Evolutionary conservation across 140 eudicot genomes (phyloP), one percentile per base, ranked within the genome.

Genomic region (Ambrosia hybrid): DNA sequence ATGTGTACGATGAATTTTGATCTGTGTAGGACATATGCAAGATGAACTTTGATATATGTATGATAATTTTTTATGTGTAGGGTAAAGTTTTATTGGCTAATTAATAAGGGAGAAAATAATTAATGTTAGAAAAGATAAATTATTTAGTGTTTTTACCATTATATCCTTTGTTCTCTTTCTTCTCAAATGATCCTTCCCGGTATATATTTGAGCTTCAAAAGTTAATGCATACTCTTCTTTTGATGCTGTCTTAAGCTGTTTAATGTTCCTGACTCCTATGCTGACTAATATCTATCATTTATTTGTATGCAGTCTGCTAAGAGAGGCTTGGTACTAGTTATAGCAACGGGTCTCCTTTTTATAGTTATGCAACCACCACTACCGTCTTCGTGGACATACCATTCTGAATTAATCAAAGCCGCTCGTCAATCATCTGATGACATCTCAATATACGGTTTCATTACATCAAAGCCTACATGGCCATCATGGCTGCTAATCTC

Each of bases 401-500:
- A 87, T 58, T 94, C 99, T 1, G 99, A 90, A 15, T 15, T 91
- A 45, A 88, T 94, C 52, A 91, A 79, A 85, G 87, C 92, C 36
- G 96, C 97, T 66, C 92, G 83, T 34, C 90, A 84, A 68, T 86
- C 99, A 51, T 81, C 96, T 0, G 99, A 94, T 76, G 99, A 94
- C 82, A 85, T 94, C 73, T 83, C 97, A 43, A 94, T 94, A 36
- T 94, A 94, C 16, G 99, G 99, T 51, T 94, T 91, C 78, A 85
- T 88, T 75, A 87, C 97, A 48, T 59, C 92, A n/a, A 94, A 88
- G 75, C 96, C 97, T 12, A 86, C 97, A 48, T 94, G 99, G 99
- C 99, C 99, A 36, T 88, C 99, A 62, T 94, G 99, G 99, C 79
- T 94, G 65, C 97, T 94, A 55, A 86, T 94, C 70, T 77, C 83